Conservation (phyloP, 371 early-diverging fungal genomes). For the Mucor mucedo region DNA sequence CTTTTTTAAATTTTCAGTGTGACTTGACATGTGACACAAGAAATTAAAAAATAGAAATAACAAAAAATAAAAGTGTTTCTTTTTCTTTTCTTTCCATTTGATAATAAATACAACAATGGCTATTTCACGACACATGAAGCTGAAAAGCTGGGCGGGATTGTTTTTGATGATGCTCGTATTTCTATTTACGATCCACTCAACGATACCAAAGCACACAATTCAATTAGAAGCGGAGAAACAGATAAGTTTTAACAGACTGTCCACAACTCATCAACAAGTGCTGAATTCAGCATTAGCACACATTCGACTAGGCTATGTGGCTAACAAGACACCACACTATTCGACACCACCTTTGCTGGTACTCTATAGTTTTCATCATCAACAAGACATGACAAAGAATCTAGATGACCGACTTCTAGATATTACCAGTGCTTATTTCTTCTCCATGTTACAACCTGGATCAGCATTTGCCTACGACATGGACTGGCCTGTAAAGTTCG, state of each 20-base stretch:
- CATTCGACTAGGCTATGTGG: slow-evolving; percentile 43
- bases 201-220: not conserved
- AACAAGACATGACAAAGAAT: slow-evolving; percentile 10
- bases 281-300: slow-evolving; percentile 44
- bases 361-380: slow-evolving; percentile 26
- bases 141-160: slow-evolving; percentile 10
- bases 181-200: not conserved
- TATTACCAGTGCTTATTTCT: slow-evolving; percentile 42
- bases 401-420: slow-evolving; percentile 33
- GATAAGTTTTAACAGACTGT: slow-evolving; percentile 13
- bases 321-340: slow-evolving; percentile 48
- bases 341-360: slow-evolving; percentile 50
- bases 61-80: not conserved
- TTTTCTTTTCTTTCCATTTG: not conserved
- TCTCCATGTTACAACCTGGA: slow-evolving; percentile 44
- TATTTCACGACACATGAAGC: not conserved
- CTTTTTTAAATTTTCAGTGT: not conserved
- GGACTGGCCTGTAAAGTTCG: slow-evolving; percentile 35
- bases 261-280: slow-evolving; percentile 10
- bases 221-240: not conserved
- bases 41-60: not conserved
- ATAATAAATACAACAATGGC: not conserved
- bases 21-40: slow-evolving; percentile 11
- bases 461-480: slow-evolving; percentile 48
- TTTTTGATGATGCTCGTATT: not conserved